Percentiles rank a stretch among this genome's conserved stretches.
phyloP scores from a whole-genome alignment of 2,329 filamentous ascomycete species.

The Apiospora marii region DNA sequence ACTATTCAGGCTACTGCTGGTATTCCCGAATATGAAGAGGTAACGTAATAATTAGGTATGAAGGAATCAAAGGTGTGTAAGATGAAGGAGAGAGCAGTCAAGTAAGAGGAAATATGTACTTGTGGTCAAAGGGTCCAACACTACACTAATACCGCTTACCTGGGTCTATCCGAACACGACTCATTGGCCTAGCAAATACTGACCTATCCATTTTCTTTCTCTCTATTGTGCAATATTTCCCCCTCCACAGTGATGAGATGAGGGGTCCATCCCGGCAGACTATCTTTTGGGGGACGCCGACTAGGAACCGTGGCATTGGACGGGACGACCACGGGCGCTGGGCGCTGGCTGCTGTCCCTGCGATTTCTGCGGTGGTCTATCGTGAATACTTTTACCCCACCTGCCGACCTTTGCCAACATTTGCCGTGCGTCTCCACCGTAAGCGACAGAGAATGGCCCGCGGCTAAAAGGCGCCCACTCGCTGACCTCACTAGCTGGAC shows the following conservation, averaged over 20 bases:
- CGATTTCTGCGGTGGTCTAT: constrained; percentile 9
- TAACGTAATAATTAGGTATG: constrained; percentile 3
- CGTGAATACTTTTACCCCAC: constrained; percentile 21
- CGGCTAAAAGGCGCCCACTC: constrained; percentile 17
- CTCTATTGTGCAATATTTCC: background rate
- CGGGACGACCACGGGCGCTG: background rate
- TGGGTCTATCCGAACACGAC: background rate
- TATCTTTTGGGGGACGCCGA: background rate
- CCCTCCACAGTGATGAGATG: background rate
- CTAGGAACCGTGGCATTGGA: constrained; percentile 5
- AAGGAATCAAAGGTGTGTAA: background rate
- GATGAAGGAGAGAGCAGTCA: background rate
- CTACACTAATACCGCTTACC: background rate
- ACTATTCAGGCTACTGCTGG: constrained; percentile 16
- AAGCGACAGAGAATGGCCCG: background rate
- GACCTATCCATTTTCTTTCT: background rate
- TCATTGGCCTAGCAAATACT: background rate
- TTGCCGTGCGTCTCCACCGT: constrained; percentile 10
- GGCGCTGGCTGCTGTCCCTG: too few species aligned
- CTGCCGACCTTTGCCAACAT: constrained; percentile 14
- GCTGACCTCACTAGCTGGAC: background rate
- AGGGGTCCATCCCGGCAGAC: background rate
- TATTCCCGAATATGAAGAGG: background rate
- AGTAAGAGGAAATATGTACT: background rate
- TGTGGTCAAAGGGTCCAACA: background rate